These are phyloP conservation scores for Dunaliella sp. DNA, from an alignment of 139 green algal species.

Conservation along the genomic window DNA sequence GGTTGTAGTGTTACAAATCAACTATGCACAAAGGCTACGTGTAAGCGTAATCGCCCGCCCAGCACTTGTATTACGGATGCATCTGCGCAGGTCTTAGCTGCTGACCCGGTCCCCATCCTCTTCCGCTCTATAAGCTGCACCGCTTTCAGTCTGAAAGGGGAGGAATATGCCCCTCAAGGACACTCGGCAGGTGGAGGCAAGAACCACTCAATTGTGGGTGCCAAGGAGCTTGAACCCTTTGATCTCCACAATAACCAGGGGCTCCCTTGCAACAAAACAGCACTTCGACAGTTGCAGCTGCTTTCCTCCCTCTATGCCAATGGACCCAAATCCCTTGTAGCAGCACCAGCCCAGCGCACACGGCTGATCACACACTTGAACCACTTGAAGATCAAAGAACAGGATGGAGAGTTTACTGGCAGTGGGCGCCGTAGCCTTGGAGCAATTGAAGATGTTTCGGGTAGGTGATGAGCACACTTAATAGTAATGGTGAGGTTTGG, in stretches of 20 bases:
- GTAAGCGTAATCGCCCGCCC: background rate
- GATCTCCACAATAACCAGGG: background rate
- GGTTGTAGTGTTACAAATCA: background rate
- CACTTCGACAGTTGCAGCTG: background rate
- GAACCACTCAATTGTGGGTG: too few species aligned
- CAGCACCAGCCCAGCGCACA: background rate
- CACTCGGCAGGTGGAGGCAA: background rate
- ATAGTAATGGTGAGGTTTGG: too few species aligned
- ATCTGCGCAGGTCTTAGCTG: background rate
- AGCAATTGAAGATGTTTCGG: background rate
- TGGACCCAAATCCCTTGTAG: background rate
- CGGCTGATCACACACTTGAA: background rate
- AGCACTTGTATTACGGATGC: background rate
- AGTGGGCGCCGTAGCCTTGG: background rate
- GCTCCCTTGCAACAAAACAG: background rate
- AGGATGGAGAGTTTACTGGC: background rate
- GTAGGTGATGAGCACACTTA: background rate
- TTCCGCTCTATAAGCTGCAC: background rate
- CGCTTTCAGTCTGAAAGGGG: background rate
- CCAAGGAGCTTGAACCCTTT: background rate
- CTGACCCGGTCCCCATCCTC: background rate
- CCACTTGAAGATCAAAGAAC: background rate
- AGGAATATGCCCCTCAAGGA: background rate
- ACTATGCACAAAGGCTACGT: background rate
- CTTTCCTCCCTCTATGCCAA: background rate